Base-by-base conservation (phyloP, 2,329 filamentous ascomycete genomes). In the Diaporthe longicolla region DNA sequence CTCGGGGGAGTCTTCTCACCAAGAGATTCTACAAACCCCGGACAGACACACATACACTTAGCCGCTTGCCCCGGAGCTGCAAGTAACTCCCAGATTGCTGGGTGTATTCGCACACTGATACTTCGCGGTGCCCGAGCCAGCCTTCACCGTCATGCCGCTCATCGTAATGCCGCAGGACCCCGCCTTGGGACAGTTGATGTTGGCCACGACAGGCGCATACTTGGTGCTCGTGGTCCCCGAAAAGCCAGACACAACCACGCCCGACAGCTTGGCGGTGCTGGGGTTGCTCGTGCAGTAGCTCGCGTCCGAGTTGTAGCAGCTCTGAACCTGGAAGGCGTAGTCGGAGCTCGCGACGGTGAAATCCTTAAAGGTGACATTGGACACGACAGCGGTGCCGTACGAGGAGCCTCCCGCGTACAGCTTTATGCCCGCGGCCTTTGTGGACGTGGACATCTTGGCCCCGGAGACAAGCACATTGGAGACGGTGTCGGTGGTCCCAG, bases 351-450 rank as follows among this genome's bases (percentile, higher is more conserved):
- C 29, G 8, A 57, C 54, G 54, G 54, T 57, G 9, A 57, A 57
- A 19, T 57, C 54, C 54, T 35, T 57, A 17, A 57, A 35, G 17
- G 54, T 57, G 54, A 57, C 54, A 17, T 57, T 57, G 29, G 54
- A 57, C 54, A 57, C 54, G 54, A 57, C 54, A 19, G 54, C 54
- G 54, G 54, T 35, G 26, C 54, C 54, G 54, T 57, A 57, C 7
- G 54, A 57, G 54, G 54, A 2, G 17, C 54, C 54, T 10, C 54
- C 54, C 17, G 54, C 54, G 29, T 57, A 57, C 54, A 57, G 29
- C 54, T 57, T 57, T 17, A 57, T 57, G 7, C 54, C 54, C 29
- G 54, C 54, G 54, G 54, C 54, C 29, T 57, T 57, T n/a, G 54
- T 57, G 1, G 54, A 57, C 15, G 29, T 35, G 17, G 54, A 57